These are phyloP conservation scores for Actinidia arguta DNA, from an alignment of 179 eudicot genomes.

Conservation along the genomic window DNA sequence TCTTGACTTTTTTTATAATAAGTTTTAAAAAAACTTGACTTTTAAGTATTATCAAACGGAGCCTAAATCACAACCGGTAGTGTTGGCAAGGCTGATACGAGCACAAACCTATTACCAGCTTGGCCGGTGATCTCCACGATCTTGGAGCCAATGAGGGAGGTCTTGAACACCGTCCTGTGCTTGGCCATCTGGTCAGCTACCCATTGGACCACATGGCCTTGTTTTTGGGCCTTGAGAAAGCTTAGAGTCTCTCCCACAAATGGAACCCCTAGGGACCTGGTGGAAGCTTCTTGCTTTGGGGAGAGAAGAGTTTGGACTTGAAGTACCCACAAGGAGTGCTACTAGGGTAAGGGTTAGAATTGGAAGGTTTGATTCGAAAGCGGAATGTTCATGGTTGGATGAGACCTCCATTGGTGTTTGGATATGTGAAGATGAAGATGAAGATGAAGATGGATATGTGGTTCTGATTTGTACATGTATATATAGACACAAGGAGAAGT, in stretches of 20 bases:
- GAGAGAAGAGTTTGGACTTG: background rate
- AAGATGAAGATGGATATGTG: background rate
- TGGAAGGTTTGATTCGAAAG: no score
- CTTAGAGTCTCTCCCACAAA: background rate
- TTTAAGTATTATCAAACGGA: no score
- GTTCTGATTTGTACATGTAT: no score
- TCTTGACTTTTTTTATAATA: no score
- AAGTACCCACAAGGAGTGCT: background rate
- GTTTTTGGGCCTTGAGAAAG: slow-evolving; percentile 8
- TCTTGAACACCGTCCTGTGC: slow-evolving; percentile 11
- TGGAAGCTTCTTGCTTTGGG: background rate
- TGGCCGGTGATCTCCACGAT: slow-evolving; percentile 9
- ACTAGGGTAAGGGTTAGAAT: background rate
- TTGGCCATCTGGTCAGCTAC: background rate
- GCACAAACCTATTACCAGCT: background rate
- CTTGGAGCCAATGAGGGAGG: background rate
- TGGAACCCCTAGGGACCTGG: slow-evolving; percentile 16
- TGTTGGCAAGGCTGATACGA: no score
- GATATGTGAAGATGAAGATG: background rate
- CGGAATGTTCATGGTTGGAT: background rate
- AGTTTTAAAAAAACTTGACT: no score
- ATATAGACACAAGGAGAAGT: no score
- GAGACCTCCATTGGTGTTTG: background rate
- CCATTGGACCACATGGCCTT: background rate
- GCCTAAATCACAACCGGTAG: no score